Evolutionary conservation across 208 protist species (phyloP), one percentile per base, ranked within the genome.

Genomic region (Trichomonas gallinae): DNA sequence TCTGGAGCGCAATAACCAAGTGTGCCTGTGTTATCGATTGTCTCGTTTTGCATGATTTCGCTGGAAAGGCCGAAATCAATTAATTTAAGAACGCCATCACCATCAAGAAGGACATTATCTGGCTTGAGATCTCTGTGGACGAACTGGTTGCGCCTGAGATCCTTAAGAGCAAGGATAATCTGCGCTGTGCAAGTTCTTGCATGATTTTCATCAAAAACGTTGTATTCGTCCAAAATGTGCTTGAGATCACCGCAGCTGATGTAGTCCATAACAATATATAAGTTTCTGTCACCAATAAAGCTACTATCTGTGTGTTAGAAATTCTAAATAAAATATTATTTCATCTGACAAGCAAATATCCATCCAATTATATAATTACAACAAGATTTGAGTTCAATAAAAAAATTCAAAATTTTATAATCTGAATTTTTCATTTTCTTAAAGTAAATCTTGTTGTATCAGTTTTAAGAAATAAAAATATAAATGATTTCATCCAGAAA

Each of bases 231-330:
- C 15, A 93, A 38, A 48, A 93, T 26, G 8, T 42, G 45, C 42
- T 42, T 48, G 0, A 93, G 26, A 51, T 93, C 87, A 17, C 87
- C 87, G 17, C 15, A 23, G 3, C 40, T 23, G 10, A 42, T 48
- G 38, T 51, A 93, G 8, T 93, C 87, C 87, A 93, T 93, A 31
- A 93, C 44, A 48, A 93, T 34, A 26, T 93, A 93, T 0, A 98
- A 83, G 88, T 98, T 98, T 34, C 98, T 72, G 17, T 93, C 45
- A 10, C 87, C 87, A 51, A 51, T 93, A 36, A 58, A 51, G 17
- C 40, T 48, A 93, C 13, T 48, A 93, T 44, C 83, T 89, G 38
- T 46, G 38, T 44, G 83, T 89, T 89, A 89, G 83, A 42, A 85
- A 85, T 85, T 13, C 11, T 42, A 2, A 42, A 85, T 42, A 85